A percentile compares a stretch with the other conserved stretches of the same genome.
These are phyloP conservation scores for Metschnikowia kunwiensis DNA, from an alignment of 805 yeast species.

Conservation along the genomic window DNA sequence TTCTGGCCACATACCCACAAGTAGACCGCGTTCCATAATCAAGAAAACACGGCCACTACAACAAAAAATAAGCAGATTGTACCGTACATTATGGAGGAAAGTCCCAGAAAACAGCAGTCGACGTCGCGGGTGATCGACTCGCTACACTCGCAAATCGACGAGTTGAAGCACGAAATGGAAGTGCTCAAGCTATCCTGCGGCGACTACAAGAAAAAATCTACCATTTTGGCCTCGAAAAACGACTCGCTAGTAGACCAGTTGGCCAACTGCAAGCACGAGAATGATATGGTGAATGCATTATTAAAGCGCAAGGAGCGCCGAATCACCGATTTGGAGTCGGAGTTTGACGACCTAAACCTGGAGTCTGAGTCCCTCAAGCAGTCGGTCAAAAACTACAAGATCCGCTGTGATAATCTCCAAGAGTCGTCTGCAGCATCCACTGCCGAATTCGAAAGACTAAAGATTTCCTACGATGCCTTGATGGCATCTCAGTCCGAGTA, in stretches of 20 bases:
- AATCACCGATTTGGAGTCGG: constrained; percentile 61
- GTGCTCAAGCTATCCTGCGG: constrained; percentile 36
- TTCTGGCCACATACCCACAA: no score
- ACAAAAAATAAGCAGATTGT: neutral
- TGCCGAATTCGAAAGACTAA: constrained; percentile 54
- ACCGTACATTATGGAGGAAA: constrained; percentile 20
- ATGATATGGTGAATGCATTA: constrained; percentile 67
- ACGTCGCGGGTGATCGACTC: constrained; percentile 49
- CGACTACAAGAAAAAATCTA: constrained; percentile 53
- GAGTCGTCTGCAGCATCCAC: constrained; percentile 42
- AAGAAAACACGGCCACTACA: no score
- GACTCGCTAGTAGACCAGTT: constrained; percentile 59
- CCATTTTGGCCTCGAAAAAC: constrained; percentile 45
- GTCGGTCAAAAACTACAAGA: constrained; percentile 48
- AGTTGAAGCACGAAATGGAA: constrained; percentile 44
- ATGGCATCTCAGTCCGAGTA: constrained; percentile 51
- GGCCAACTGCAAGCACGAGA: constrained; percentile 72
- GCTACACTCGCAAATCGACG: constrained; percentile 45
- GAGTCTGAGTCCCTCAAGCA: constrained; percentile 47
- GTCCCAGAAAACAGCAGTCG: constrained; percentile 22
- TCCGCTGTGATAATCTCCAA: constrained; percentile 47
- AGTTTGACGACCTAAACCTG: constrained; percentile 46
- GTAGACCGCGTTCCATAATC: neutral
- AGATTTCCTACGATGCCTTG: constrained; percentile 57
- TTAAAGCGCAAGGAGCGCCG: constrained; percentile 69